A percentile compares a stretch with the other conserved stretches of the same genome.
Conservation (phyloP, 208 protist species). For the Trypanosoma theileri region DNA sequence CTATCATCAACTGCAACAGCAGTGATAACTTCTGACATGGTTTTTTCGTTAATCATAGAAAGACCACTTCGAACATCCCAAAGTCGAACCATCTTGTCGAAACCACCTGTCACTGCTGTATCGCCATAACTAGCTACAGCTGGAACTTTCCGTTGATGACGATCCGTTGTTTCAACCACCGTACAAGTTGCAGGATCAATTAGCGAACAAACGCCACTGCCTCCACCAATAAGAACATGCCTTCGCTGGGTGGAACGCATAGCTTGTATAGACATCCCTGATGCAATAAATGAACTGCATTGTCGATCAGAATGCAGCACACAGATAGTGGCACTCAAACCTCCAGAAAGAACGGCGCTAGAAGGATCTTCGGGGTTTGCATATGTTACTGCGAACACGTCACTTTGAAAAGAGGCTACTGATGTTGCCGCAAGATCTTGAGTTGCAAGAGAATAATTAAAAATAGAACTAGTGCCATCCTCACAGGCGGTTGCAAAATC, state of each 20-base stretch:
- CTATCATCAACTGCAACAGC: conserved; percentile 72
- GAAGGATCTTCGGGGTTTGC: conserved; percentile 60
- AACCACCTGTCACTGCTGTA: conserved; percentile 75
- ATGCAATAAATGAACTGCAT: conserved; percentile 83
- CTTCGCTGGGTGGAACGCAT: conserved; percentile 71
- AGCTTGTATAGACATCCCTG: conserved; percentile 82
- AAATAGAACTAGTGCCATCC: conserved; percentile 84
- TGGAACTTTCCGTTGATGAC: conserved; percentile 83
- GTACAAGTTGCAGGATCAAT: conserved; percentile 71
- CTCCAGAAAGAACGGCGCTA: conserved; percentile 83
- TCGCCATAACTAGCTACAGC: conserved; percentile 68
- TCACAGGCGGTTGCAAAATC: conserved; percentile 88
- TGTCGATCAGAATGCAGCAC: conserved; percentile 86
- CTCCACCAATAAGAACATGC: conserved; percentile 79
- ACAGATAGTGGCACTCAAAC: conserved; percentile 83
- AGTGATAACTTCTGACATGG: conserved; percentile 73
- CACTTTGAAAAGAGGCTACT: conserved; percentile 84
- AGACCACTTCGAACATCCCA: conserved; percentile 82
- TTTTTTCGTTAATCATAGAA: conserved; percentile 53
- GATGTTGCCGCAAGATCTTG: conserved; percentile 80
- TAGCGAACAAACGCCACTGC: conserved; percentile 73
- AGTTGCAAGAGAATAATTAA: conserved; percentile 82
- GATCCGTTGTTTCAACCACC: conserved; percentile 64
- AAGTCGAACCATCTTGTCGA: conserved; percentile 76
- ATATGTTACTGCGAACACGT: conserved; percentile 89